Percentiles rank a stretch among this genome's conserved stretches.
Conservation (phyloP, 1,284 basidiomycete genomes). For the Leccinum fallax region DNA sequence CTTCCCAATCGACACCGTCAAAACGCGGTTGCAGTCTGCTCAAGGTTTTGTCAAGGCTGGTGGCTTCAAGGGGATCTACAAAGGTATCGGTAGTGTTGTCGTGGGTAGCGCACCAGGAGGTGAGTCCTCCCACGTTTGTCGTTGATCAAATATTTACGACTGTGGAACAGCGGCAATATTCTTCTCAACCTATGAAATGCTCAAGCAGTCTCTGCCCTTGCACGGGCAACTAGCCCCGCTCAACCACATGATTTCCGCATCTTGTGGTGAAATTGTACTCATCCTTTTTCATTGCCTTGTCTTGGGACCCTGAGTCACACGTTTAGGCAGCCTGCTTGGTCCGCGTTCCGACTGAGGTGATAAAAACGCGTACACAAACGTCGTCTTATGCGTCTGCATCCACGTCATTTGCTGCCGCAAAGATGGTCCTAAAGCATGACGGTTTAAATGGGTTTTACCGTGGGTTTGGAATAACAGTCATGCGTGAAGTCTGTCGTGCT, state of each 20-base stretch:
- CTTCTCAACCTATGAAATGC: conserved; percentile 92
- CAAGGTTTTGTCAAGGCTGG: conserved; percentile 88
- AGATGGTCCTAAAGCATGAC: conserved; percentile 54
- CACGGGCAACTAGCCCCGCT: conserved; percentile 61
- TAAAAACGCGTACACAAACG: conserved; percentile 86
- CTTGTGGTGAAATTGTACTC: conserved; percentile 80
- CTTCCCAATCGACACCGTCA: conserved; percentile 96
- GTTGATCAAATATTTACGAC: conserved; percentile 1
- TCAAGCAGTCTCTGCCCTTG: conserved; percentile 76
- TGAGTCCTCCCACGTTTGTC: conserved; percentile 41
- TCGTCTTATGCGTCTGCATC: conserved; percentile 62
- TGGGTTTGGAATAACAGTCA: conserved; percentile 79
- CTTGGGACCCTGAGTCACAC: conserved; percentile 16
- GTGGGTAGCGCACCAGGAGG: conserved; percentile 96
- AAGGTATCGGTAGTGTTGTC: conserved; percentile 93
- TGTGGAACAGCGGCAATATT: conserved; percentile 81
- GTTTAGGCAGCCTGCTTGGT: conserved; percentile 86
- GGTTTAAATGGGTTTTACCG: conserved; percentile 77
- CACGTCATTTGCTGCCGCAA: conserved; percentile 50
- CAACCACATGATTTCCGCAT: conserved; percentile 83
- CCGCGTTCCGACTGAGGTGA: conserved; percentile 92
- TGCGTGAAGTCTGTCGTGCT: conserved; percentile 63
- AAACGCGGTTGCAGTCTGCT: conserved; percentile 89
- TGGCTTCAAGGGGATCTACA: conserved; percentile 92
- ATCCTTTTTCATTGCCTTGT: conserved; percentile 17